Evolutionary conservation across 1,139 yeast species (phyloP).

Genomic region (Kurtzmaniella quercitrusa): DNA sequence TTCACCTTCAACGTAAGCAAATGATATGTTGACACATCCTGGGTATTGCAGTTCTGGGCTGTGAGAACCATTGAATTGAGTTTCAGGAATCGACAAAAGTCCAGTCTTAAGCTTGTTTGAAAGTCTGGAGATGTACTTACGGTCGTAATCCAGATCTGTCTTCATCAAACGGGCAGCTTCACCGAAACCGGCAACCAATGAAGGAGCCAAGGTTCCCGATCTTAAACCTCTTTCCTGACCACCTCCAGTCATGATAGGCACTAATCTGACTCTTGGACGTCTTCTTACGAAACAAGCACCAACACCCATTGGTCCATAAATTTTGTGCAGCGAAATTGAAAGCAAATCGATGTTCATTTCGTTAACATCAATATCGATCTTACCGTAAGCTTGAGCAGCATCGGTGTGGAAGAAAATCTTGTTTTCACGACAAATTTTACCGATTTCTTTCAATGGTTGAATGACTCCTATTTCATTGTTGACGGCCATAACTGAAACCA

Average conservation of each 20-base stretch:
- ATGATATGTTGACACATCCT: conserved; percentile 95
- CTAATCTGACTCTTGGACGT: conserved; percentile 96
- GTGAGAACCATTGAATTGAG: conserved; percentile 80
- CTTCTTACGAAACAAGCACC: conserved; percentile 96
- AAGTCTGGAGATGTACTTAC: conserved; percentile 61
- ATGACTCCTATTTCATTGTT: conserved; percentile 97
- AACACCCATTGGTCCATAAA: conserved; percentile 97
- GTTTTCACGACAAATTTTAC: conserved; percentile 75
- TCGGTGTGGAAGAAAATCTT: conserved; percentile 98
- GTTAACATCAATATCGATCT: conserved; percentile 88
- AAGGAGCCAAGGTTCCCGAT: conserved; percentile 96
- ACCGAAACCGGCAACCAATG: conserved; percentile 93
- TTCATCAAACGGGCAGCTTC: conserved; percentile 89
- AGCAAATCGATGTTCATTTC: conserved; percentile 87
- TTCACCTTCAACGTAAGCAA: conserved; percentile 98
- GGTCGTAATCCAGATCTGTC: conserved; percentile 72
- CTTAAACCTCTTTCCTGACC: conserved; percentile 99
- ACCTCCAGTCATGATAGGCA: conserved; percentile 94
- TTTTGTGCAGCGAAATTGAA: conserved; percentile 93
- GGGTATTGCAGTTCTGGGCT: conserved; percentile 60
- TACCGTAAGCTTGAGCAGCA: conserved; percentile 97
- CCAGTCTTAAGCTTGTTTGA: conserved; percentile 72
- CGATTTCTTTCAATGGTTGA: conserved; percentile 94
- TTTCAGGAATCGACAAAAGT: conserved; percentile 77
- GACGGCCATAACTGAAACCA: conserved; percentile 96